These are phyloP conservation scores for Sporothrix humicola DNA, from an alignment of 2,329 filamentous ascomycete genomes.

Conservation along the genomic window DNA sequence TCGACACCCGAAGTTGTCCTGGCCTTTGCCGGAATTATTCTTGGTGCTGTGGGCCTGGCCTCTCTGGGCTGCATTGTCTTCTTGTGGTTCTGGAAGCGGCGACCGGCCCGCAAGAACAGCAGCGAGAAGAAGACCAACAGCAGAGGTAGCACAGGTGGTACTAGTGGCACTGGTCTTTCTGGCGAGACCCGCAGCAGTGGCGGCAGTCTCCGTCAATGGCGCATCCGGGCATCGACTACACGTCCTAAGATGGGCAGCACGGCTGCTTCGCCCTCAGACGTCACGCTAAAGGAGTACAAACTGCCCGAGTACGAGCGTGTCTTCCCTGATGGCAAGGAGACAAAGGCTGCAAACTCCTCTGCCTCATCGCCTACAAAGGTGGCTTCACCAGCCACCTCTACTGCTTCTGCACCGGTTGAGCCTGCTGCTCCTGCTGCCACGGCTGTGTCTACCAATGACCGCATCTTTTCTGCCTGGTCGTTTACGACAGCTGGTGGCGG, in stretches of 20 bases:
- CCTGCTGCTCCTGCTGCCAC: not conserved
- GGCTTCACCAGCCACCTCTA: not conserved
- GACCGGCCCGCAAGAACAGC: not conserved
- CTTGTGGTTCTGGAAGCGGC: slow-evolving; percentile 25
- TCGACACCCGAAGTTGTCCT: slow-evolving; percentile 30
- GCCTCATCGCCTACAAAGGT: not conserved
- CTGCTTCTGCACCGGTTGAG: not conserved
- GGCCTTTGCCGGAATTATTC: slow-evolving; percentile 31
- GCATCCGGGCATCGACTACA: slow-evolving; percentile 16
- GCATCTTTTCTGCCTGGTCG: slow-evolving; percentile 25
- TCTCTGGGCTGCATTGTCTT: slow-evolving; percentile 26
- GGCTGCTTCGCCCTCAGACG: not conserved
- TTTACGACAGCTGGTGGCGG: slow-evolving; percentile 22
- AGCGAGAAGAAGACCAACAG: not conserved
- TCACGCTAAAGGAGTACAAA: slow-evolving; percentile 22
- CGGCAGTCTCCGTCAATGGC: slow-evolving; percentile 22
- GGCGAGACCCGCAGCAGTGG: slow-evolving; percentile 20
- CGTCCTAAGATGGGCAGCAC: not conserved
- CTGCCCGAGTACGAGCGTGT: slow-evolving; percentile 27
- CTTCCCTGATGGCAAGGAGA: not conserved
- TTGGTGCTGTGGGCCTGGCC: slow-evolving; percentile 29
- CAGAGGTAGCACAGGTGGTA: not conserved
- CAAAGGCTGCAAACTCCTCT: not conserved
- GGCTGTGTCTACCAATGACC: slow-evolving; percentile 19
- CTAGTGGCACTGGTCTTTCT: slow-evolving; percentile 13